Evolutionary conservation across 73 alveolate species (phyloP).

Genomic region (Stentor coeruleus): DNA sequence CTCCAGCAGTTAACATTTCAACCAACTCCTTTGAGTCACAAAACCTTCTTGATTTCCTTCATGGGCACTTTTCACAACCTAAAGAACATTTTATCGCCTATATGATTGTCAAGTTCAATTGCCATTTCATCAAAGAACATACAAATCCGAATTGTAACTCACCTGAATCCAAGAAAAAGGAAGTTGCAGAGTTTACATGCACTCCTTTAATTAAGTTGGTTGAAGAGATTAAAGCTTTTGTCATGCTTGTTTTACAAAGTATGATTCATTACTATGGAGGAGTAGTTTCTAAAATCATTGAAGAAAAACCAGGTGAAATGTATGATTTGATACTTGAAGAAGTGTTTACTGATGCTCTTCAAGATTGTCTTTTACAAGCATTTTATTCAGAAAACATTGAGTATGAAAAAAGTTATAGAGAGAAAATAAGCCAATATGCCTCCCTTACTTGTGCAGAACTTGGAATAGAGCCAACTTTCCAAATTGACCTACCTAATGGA

Average conservation of each 20-base stretch:
- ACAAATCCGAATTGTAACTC: neutral
- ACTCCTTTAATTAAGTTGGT: neutral
- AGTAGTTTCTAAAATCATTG: constrained; percentile 15
- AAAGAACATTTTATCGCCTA: constrained; percentile 15
- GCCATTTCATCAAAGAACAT: neutral
- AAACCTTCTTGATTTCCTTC: constrained; percentile 14
- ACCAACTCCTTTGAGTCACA: neutral
- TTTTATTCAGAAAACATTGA: neutral
- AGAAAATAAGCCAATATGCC: neutral
- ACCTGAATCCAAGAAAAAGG: neutral
- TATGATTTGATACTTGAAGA: constrained; percentile 20
- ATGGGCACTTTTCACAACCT: neutral
- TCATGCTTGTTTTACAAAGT: neutral
- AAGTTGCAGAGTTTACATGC: neutral
- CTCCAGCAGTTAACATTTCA: neutral
- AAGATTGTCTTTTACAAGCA: neutral
- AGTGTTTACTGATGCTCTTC: neutral
- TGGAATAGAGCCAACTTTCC: neutral
- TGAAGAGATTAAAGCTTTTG: constrained; percentile 16
- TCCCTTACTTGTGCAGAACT: constrained; percentile 11
- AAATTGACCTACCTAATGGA: neutral
- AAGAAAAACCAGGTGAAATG: constrained; percentile 29
- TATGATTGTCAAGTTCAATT: neutral
- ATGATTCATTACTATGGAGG: constrained; percentile 28
- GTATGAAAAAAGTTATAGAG: neutral